These are phyloP conservation scores for Striga hermonthica DNA, from an alignment of 305 asterid genomes.

Conservation along the genomic window DNA sequence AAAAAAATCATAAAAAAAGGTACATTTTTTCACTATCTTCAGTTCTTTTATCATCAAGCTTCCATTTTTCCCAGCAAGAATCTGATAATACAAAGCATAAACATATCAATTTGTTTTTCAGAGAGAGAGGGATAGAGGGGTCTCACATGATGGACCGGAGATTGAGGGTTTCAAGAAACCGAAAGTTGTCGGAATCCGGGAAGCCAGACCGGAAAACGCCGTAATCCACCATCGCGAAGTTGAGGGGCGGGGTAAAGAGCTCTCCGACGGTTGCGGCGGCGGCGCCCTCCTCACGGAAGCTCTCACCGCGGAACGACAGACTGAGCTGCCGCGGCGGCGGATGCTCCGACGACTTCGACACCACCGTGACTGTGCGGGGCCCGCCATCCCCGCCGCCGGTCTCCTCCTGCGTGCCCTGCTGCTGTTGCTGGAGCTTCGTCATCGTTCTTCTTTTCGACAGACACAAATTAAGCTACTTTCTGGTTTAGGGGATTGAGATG, in stretches of 20 bases:
- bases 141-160: conserved; percentile 70
- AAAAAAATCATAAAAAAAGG: no score
- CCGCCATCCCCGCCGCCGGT: conserved; percentile 33
- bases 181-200: conserved; percentile 60
- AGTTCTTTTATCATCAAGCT: no score
- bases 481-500: not conserved
- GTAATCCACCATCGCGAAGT: conserved; percentile 64
- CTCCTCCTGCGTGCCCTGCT: conserved; percentile 15
- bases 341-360: conserved; percentile 28
- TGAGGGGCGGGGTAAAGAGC: conserved; percentile 59
- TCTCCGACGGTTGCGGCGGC: conserved; percentile 46
- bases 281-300: conserved; percentile 29
- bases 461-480: not conserved
- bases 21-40: no score
- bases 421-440: conserved; percentile 29
- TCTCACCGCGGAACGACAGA: conserved; percentile 33
- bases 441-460: conserved; percentile 11
- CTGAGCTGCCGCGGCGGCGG: conserved; percentile 30
- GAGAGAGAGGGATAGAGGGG: no score
- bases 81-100: no score
- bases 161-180: conserved; percentile 56
- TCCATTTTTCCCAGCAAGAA: no score
- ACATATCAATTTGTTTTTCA: no score
- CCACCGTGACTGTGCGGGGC: conserved; percentile 36
- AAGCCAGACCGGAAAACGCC: conserved; percentile 74